Evolutionary conservation across 2,329 filamentous ascomycete species (phyloP).

Genomic region (Fusarium nygamai): DNA sequence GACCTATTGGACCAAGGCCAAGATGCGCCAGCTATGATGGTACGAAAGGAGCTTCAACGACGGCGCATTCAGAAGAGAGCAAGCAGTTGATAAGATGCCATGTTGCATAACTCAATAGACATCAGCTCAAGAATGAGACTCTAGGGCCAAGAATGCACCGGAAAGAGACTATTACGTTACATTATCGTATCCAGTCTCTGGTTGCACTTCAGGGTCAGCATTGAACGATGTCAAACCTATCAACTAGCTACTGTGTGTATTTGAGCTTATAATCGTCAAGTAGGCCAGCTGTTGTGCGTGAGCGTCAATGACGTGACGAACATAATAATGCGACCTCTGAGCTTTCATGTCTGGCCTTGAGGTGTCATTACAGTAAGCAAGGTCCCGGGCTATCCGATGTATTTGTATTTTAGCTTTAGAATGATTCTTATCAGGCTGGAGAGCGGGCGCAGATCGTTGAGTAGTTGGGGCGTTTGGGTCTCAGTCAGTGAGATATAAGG

Average conservation of each 20-base stretch:
- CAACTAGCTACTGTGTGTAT: neutral
- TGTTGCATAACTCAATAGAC: neutral
- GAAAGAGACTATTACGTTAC: neutral
- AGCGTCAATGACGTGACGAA: conserved; percentile 19
- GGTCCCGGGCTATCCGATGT: conserved; percentile 32
- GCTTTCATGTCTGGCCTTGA: neutral
- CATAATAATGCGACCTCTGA: neutral
- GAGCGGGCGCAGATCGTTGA: conserved; percentile 8
- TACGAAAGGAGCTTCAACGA: conserved; percentile 41
- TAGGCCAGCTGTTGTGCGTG: neutral
- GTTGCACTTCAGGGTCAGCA: conserved; percentile 1
- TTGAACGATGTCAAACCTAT: neutral
- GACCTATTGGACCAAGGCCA: conserved; percentile 41
- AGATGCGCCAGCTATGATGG: conserved; percentile 30
- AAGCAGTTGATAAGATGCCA: neutral
- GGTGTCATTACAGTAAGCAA: conserved; percentile 24
- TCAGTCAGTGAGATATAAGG: conserved; percentile 2
- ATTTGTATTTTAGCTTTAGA: neutral
- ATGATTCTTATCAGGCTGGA: conserved; percentile 3
- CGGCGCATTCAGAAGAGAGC: conserved; percentile 34
- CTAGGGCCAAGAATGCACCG: neutral
- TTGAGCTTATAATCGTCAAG: neutral
- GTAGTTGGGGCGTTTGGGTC: neutral
- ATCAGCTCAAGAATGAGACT: neutral
- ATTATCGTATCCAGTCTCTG: neutral